Base-by-base conservation (phyloP, 768 basidiomycete species). In the Tylopilus balloui region DNA sequence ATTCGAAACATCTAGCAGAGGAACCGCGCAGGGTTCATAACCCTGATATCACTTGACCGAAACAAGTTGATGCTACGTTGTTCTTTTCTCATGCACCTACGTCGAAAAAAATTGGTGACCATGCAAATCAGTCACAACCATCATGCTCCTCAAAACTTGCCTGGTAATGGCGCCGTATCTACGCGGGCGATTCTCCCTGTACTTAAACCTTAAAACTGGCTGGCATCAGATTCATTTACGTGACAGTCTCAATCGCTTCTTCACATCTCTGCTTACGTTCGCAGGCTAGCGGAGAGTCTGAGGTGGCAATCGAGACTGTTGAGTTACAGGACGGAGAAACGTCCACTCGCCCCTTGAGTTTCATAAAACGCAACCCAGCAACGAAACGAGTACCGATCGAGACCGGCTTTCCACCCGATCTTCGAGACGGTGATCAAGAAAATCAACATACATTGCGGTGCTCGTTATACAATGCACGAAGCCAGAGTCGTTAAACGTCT, bases 1-100 rank as follows among this genome's bases (percentile, higher is more conserved):
- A n/a, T n/a, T n/a, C n/a, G n/a, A n/a, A n/a, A n/a, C n/a, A n/a
- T n/a, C n/a, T n/a, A n/a, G 72, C 71, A 73, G 72, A 64, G 71
- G 71, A 65, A 73, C 71, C 72, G 72, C 69, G 71, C 72, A 63
- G 71, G 72, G 71, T 72, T 69, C 71, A 73, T 73, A 73, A 73
- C 71, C 71, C 72, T 64, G 71, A 73, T 69, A 72, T 72, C 71
- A 67, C 70, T 71, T 63, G 71, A 73, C 73, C 71, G 71, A 73
- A 71, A 73, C 71, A 63, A 71, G 70, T 69, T 70, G 72, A 62
- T 73, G 72, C 62, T 64, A 52, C 4, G 34, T 24, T n/a, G 21
- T 29, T 17, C 14, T 17, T 47, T 39, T 38, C 14, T 9, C 6
- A 2, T 2, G 8, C 27, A 6, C 7, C 27, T 10, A 6, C 27